Evolutionary conservation across 352 stramenopile genomes (phyloP).

Genomic region (Elongisporangium undulatum): DNA sequence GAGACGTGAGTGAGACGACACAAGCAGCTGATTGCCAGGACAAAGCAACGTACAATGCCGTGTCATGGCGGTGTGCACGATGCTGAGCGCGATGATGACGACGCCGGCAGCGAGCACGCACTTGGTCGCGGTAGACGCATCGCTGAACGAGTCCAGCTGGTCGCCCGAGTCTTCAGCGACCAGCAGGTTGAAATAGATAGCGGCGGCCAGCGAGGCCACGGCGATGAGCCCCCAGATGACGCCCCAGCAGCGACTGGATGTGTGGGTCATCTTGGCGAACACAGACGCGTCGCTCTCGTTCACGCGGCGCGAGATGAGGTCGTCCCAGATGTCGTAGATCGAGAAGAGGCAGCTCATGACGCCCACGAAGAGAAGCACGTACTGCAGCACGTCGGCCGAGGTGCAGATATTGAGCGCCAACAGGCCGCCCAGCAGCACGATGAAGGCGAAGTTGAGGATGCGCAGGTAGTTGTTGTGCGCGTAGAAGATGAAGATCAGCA

Average conservation of each 20-base stretch:
- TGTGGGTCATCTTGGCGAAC: constrained; percentile 90
- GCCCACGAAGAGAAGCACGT: constrained; percentile 85
- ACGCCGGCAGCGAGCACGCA: constrained; percentile 41
- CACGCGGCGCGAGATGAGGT: constrained; percentile 85
- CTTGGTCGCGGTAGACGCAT: constrained; percentile 57
- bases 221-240: constrained; percentile 86
- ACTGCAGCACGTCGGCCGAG: constrained; percentile 63
- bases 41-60: constrained; percentile 43
- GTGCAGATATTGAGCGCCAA: constrained; percentile 69
- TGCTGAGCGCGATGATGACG: constrained; percentile 42
- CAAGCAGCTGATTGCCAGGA: background rate
- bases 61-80: constrained; percentile 68
- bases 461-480: constrained; percentile 86
- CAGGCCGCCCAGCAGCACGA: constrained; percentile 73
- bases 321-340: constrained; percentile 90
- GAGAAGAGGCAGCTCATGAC: constrained; percentile 91
- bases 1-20: background rate
- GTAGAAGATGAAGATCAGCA: constrained; percentile 84
- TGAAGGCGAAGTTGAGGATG: constrained; percentile 80
- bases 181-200: constrained; percentile 84
- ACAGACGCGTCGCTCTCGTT: constrained; percentile 87
- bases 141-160: constrained; percentile 36
- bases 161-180: constrained; percentile 52
- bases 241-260: constrained; percentile 86
- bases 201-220: constrained; percentile 63